phyloP scores from a whole-genome alignment of 768 basidiomycete genomes.

The Trametes punicea region DNA sequence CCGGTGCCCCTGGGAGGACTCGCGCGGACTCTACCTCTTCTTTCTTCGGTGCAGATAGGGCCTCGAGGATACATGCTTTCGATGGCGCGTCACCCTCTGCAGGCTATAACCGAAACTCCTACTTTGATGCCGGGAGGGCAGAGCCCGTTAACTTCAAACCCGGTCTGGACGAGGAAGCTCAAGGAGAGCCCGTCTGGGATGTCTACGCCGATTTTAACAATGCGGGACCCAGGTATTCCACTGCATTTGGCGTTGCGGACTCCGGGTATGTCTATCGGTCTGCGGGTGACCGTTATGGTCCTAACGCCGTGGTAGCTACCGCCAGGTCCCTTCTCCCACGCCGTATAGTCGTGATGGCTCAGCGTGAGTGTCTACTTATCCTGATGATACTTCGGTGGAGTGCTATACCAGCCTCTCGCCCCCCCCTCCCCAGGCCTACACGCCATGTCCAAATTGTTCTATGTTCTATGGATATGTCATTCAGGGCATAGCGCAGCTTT shows the following conservation, averaged over 20 bases:
- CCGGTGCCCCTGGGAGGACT: constrained; percentile 35
- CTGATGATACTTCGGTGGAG: no score
- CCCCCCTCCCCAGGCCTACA: no score
- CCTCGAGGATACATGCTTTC: constrained; percentile 39
- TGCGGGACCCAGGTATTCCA: constrained; percentile 71
- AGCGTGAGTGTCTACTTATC: neutral
- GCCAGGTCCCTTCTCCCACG: constrained; percentile 25
- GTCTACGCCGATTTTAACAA: constrained; percentile 92
- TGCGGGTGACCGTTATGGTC: neutral
- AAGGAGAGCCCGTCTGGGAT: constrained; percentile 56
- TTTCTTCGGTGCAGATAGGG: constrained; percentile 46
- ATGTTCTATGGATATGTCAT: no score
- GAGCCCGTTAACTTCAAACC: constrained; percentile 59
- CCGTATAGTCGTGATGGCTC: constrained; percentile 10
- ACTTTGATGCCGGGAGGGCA: constrained; percentile 62
- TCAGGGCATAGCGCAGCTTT: no score
- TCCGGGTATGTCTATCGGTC: constrained; percentile 35
- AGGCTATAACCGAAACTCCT: constrained; percentile 73
- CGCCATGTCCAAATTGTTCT: no score
- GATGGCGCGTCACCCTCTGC: constrained; percentile 42
- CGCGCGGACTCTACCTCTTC: constrained; percentile 67
- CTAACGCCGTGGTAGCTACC: constrained; percentile 20
- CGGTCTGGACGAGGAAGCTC: constrained; percentile 66
- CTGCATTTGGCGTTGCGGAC: constrained; percentile 49
- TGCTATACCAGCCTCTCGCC: no score